Percentiles rank a stretch among this genome's conserved stretches.
These are phyloP conservation scores for Fusarium gaditjirri DNA, from an alignment of 2,329 filamentous ascomycete genomes.

Conservation along the genomic window DNA sequence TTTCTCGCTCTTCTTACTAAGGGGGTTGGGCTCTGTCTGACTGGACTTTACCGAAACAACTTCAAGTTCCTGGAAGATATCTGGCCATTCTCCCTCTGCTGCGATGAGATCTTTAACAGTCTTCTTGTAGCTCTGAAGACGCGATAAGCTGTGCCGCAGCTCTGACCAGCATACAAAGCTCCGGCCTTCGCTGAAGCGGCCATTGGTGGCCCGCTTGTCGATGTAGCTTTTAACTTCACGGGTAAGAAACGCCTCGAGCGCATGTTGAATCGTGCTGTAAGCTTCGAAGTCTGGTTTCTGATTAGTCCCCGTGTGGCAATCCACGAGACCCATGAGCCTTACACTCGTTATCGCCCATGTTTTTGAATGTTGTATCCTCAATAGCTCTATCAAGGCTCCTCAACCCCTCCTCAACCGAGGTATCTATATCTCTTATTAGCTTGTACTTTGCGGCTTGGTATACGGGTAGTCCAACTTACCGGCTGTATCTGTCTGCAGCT, in stretches of 20 bases:
- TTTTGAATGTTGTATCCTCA: background rate
- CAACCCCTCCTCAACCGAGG: background rate
- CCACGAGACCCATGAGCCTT: background rate
- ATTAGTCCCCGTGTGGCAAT: background rate
- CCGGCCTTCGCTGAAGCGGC: constrained; percentile 25
- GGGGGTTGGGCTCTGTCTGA: constrained; percentile 14
- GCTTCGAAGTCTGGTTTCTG: constrained; percentile 2
- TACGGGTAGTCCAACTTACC: background rate
- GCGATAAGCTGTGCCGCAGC: constrained; percentile 44
- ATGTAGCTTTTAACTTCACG: background rate
- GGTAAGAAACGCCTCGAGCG: constrained; percentile 14
- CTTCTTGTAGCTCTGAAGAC: constrained; percentile 40
- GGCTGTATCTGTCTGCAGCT: background rate
- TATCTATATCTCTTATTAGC: background rate
- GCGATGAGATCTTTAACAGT: constrained; percentile 32
- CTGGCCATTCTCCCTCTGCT: constrained; percentile 40
- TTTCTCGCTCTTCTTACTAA: constrained; percentile 27
- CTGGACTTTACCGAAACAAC: constrained; percentile 46
- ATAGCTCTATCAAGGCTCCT: background rate
- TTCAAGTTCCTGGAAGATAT: constrained; percentile 47
- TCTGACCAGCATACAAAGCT: constrained; percentile 44
- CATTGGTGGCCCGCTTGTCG: constrained; percentile 9
- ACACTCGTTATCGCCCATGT: background rate
- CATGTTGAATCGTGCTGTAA: background rate
- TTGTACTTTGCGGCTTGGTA: accelerated